Evolutionary conservation across 1,284 basidiomycete species (phyloP).

Genomic region (Ustilago trichophora): DNA sequence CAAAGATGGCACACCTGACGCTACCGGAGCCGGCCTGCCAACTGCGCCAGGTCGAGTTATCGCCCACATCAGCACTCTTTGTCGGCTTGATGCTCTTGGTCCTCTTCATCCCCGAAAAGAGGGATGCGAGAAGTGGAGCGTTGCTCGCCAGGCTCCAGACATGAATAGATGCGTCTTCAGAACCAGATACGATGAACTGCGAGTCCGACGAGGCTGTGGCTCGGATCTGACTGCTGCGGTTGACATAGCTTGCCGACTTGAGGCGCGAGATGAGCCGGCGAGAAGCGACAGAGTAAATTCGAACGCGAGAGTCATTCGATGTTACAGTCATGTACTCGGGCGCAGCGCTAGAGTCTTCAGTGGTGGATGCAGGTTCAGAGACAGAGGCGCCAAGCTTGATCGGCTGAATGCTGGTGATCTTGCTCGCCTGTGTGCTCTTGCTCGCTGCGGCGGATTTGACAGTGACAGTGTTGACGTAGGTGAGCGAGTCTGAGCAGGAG

Average conservation of each 20-base stretch:
- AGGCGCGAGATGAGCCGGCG: conserved; percentile 49
- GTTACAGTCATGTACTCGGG: conserved; percentile 65
- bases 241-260: conserved; percentile 50
- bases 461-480: conserved; percentile 56
- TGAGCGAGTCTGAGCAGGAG: conserved; percentile 60
- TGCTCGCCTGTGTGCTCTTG: conserved; percentile 65
- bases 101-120: conserved; percentile 23
- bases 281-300: conserved; percentile 63
- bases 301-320: conserved; percentile 67
- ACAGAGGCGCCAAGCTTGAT: conserved; percentile 38
- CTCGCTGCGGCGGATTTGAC: conserved; percentile 60
- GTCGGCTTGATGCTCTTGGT: conserved; percentile 17
- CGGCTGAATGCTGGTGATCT: conserved; percentile 66
- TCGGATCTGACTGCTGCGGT: conserved; percentile 63
- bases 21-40: conserved; percentile 45
- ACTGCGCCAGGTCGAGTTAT: conserved; percentile 27
- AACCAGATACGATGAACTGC: conserved; percentile 63
- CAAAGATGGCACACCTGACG: conserved; percentile 53
- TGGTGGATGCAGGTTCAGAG: no score
- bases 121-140: conserved; percentile 5
- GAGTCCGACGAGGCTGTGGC: conserved; percentile 63
- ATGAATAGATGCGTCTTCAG: conserved; percentile 63
- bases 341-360: no score
- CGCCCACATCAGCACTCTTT: conserved; percentile 5
- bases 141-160: conserved; percentile 55